Conservation (phyloP, 1,284 basidiomycete genomes). For the Irpex lacteus region DNA sequence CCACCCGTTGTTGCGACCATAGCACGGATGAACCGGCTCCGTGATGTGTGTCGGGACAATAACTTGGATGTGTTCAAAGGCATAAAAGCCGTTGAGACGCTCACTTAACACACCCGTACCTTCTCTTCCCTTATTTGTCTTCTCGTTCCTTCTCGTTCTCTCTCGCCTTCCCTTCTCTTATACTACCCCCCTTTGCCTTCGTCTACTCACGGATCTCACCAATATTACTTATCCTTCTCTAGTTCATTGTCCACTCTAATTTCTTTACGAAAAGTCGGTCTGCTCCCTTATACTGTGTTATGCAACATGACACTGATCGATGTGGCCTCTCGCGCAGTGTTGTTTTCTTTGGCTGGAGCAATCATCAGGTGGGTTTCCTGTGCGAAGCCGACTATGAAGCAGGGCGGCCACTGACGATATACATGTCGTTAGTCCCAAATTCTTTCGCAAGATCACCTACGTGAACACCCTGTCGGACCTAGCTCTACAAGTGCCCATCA, state of each 20-base stretch:
- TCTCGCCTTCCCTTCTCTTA: constrained; percentile 2
- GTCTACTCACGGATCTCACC: neutral
- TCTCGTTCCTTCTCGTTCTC: neutral
- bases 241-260: constrained; percentile 85
- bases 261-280: constrained; percentile 82
- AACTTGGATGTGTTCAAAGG: too few species aligned
- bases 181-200: neutral
- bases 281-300: neutral
- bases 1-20: too few species aligned
- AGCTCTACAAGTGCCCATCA: constrained; percentile 72
- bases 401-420: neutral
- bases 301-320: neutral
- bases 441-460: constrained; percentile 78
- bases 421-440: constrained; percentile 62
- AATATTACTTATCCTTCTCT: neutral
- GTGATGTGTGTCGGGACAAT: too few species aligned
- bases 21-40: too few species aligned
- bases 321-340: constrained; percentile 55
- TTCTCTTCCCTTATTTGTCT: neutral
- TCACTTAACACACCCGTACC: too few species aligned
- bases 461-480: constrained; percentile 73
- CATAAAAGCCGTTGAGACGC: too few species aligned
- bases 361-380: constrained; percentile 64
- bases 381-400: neutral
- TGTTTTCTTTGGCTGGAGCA: constrained; percentile 81